Evolutionary conservation across 1,284 basidiomycete species (phyloP), one percentile per base, ranked within the genome.

Genomic region (Cutaneotrichosporon sp.): DNA sequence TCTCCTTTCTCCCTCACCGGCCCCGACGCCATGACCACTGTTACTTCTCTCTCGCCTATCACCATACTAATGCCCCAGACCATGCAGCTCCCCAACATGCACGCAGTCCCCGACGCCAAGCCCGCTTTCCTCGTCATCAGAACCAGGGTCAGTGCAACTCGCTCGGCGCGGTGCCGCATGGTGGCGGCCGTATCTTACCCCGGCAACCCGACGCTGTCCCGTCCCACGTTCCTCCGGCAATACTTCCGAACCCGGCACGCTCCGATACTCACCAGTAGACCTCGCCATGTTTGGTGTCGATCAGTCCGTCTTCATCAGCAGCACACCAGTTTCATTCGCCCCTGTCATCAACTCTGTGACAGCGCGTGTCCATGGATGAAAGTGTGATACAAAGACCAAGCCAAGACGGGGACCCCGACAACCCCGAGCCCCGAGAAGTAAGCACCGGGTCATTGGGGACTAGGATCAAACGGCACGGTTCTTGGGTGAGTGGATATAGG

Each of bases 61-160:
- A 42, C 9, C 42, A 46, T 18, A 16, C 16, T 18, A 46, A 18
- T 42, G 40, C 42, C 42, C 42, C 14, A 46, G 36, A 36, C 5
- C 38, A 36, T 36, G 36, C 36, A 18, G 42, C 42, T n/a, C 42
- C 42, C 7, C 18, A 46, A 18, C 42, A 46, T 46, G 42, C 42
- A 7, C 16, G 11, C 40, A 46, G 42, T 46, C 42, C 2, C 42
- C 18, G 42, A 2, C 42, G 49, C 49, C 49, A 31, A 51, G 30
- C 21, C 49, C 49, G 49, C 49, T 14, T 51, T 51, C 22, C 49
- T 51, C 49, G 49, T 22, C 49, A 51, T 11, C 49, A 30, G 8
- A 8, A 21, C 49, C 49, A 26, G 21, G 30, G 49, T 51, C 9
- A 16, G n/a, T n/a, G 42, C 18, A 4, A 46, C 42, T 18, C 42